Conservation (phyloP, 148 eudicot genomes). For the Fagopyrum esculentum region DNA sequence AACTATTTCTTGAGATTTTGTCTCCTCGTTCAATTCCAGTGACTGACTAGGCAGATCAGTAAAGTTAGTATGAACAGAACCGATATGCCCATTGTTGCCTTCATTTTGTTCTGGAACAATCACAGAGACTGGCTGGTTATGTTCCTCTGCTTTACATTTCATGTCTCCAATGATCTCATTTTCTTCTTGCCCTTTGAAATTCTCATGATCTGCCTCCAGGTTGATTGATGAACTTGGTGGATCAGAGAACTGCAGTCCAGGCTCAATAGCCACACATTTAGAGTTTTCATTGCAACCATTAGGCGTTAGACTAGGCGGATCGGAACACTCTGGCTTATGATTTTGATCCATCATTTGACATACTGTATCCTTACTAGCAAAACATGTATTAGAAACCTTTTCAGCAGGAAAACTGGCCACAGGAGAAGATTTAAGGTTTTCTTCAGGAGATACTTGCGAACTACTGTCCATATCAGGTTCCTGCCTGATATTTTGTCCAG, state of each 20-base stretch:
- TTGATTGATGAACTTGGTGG: background rate
- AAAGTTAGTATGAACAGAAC: background rate
- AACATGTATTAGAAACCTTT: constrained; percentile 26
- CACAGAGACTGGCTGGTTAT: background rate
- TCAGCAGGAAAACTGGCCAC: constrained; percentile 17
- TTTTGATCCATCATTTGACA: background rate
- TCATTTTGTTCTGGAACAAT: constrained; percentile 9
- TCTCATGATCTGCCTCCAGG: background rate
- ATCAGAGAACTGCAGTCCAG: constrained; percentile 1
- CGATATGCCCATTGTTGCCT: background rate
- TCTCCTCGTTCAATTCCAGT: constrained; percentile 10
- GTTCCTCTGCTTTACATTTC: background rate
- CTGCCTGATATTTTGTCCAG: constrained; percentile 25
- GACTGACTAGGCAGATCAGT: constrained; percentile 18
- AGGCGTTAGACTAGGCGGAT: constrained; percentile 15
- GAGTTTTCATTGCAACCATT: constrained; percentile 14
- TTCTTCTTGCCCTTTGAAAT: background rate
- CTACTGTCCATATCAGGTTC: constrained; percentile 22
- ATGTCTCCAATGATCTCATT: background rate
- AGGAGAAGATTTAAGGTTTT: constrained; percentile 21
- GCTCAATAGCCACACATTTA: constrained; percentile 9
- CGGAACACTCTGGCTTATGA: constrained; percentile 10
- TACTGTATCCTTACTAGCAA: constrained; percentile 16
- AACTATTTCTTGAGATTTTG: constrained; percentile 17
- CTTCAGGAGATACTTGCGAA: constrained; percentile 33